These are phyloP conservation scores for Amauroascus verrucosus DNA, from an alignment of 2,329 filamentous ascomycete species.

Conservation along the genomic window DNA sequence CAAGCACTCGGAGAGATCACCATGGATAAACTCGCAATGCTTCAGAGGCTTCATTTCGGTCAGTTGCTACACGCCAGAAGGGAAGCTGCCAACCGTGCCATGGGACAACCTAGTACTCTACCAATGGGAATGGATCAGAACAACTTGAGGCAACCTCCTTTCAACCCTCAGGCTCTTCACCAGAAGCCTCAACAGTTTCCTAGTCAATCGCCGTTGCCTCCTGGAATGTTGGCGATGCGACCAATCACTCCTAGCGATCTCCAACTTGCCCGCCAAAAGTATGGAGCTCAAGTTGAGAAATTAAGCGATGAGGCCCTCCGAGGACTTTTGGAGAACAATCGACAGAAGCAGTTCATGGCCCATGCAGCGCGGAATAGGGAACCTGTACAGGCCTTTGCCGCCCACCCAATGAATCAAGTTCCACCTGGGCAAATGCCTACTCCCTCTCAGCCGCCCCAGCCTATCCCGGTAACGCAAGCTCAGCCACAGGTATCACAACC, in stretches of 20 bases:
- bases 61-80: conserved; percentile 24
- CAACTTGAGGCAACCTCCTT: conserved; percentile 20
- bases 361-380: conserved; percentile 20
- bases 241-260: conserved; percentile 30
- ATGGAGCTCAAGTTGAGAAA: conserved; percentile 27
- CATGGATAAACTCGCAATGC: conserved; percentile 30
- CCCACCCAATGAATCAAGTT: conserved; percentile 20
- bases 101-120: conserved; percentile 21
- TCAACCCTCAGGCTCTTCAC: conserved; percentile 24
- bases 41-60: conserved; percentile 38
- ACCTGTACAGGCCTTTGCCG: conserved; percentile 18
- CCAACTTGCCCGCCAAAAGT: conserved; percentile 28
- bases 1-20: conserved; percentile 34
- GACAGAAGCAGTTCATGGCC: conserved; percentile 29
- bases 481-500: conserved; percentile 21
- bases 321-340: conserved; percentile 26
- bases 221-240: conserved; percentile 25
- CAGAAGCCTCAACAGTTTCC: conserved; percentile 22
- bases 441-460: conserved; percentile 19
- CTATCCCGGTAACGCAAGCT: conserved; percentile 17
- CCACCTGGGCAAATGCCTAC: conserved; percentile 19
- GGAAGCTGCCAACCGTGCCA: conserved; percentile 21
- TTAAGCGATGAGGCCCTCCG: conserved; percentile 37
- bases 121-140: conserved; percentile 19
- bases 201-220: conserved; percentile 21